Conservation (phyloP, 1,139 yeast species). For the Geotrichum macrosporum region DNA sequence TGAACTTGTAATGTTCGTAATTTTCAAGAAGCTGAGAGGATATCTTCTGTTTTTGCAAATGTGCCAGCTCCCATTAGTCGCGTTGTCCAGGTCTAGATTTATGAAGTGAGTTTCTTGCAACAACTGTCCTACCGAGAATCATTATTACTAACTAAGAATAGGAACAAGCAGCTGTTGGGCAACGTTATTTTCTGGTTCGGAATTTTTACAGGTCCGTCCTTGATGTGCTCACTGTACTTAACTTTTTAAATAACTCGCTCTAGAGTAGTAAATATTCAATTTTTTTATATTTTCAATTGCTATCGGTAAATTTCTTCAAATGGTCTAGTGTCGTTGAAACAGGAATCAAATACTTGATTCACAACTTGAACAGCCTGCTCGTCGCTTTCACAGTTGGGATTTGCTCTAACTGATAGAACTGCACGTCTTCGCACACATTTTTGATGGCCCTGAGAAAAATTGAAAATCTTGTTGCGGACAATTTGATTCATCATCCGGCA, state of each 20-base stretch:
- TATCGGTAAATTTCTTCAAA: slow-evolving; percentile 82
- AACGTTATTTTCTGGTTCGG: slow-evolving; percentile 90
- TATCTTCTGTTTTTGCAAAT: slow-evolving; percentile 77
- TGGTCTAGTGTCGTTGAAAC: slow-evolving; percentile 93
- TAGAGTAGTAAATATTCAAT: background rate
- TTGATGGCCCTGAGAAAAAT: slow-evolving; percentile 80
- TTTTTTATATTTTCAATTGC: slow-evolving; percentile 2
- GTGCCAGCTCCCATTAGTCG: slow-evolving; percentile 54
- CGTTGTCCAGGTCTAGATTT: slow-evolving; percentile 36
- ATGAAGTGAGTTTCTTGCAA: slow-evolving; percentile 50
- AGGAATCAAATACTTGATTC: slow-evolving; percentile 83
- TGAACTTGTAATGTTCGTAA: slow-evolving; percentile 87
- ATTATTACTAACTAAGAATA: slow-evolving; percentile 51
- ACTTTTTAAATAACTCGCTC: slow-evolving; percentile 48
- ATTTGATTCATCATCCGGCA: slow-evolving; percentile 88
- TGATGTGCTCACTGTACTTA: slow-evolving; percentile 79
- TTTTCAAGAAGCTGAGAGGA: slow-evolving; percentile 75
- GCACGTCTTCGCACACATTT: slow-evolving; percentile 88
- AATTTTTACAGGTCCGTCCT: slow-evolving; percentile 81
- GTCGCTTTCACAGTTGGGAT: slow-evolving; percentile 70
- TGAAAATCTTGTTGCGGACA: slow-evolving; percentile 50
- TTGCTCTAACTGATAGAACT: slow-evolving; percentile 71
- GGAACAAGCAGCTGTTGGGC: slow-evolving; percentile 58
- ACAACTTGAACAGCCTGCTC: slow-evolving; percentile 78
- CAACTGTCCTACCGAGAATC: slow-evolving; percentile 41